phyloP scores from a whole-genome alignment of 78 protist species.

The Dictyostelium intermedium region DNA sequence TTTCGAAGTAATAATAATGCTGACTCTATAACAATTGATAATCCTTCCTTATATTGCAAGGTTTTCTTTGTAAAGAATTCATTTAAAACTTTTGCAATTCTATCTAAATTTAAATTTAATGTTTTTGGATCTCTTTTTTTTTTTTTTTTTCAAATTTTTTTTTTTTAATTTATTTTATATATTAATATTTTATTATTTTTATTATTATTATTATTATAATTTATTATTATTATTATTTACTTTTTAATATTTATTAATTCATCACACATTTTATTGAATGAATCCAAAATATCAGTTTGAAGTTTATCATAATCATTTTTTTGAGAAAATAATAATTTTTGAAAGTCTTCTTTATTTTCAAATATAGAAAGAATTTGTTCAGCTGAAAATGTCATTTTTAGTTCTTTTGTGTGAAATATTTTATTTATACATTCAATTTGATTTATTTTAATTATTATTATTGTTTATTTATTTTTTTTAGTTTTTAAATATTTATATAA shows the following conservation, averaged over 20 bases:
- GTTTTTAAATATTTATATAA: too few relatives aligned
- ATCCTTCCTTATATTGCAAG: neutral
- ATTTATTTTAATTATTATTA: neutral
- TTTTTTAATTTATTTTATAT: too few relatives aligned
- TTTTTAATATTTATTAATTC: neutral
- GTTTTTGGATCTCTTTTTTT: slow-evolving; percentile 2
- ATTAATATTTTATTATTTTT: neutral
- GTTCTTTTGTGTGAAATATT: neutral
- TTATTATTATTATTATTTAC: neutral
- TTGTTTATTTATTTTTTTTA: too few relatives aligned
- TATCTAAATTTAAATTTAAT: neutral
- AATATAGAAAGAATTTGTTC: neutral
- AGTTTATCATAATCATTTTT: neutral
- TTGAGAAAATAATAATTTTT: neutral
- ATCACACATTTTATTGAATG: neutral
- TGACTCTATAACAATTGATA: neutral
- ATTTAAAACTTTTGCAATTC: neutral
- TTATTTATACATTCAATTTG: neutral
- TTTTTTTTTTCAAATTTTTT: too few relatives aligned
- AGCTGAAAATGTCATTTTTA: neutral
- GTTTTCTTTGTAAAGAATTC: neutral
- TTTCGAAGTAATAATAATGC: neutral
- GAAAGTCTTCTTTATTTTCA: slow-evolving; percentile 4
- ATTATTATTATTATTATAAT: neutral
- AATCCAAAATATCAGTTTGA: neutral